Base-by-base conservation (phyloP, 768 basidiomycete genomes). In the Tephrocybe sp. region DNA sequence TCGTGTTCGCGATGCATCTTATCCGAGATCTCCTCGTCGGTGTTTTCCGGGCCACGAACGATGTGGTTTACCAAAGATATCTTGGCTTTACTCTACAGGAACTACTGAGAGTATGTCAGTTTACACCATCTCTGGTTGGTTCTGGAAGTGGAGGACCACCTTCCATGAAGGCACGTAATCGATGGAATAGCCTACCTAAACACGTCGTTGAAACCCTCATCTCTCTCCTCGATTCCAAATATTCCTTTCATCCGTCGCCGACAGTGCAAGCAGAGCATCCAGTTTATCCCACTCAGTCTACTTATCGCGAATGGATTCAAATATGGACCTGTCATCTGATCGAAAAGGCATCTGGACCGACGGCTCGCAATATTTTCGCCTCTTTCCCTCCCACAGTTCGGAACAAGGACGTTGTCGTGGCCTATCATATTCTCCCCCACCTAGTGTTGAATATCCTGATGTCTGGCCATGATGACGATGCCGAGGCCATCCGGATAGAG, bases 301-400 rank as follows among this genome's bases (percentile, higher is more conserved):
- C 92, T 0, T 99, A 98, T 67, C 84, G 95, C 34, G 95, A 98
- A 66, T 99, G 97, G 97, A 80, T 98, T 27, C 93, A 96, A 56
- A 64, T 80, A 0, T 98, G 95, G 93, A 85, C 92, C 1, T 74
- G 79, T 9, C 78, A 92, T 64, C 78, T 99, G 28, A 89, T 98
- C 47, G 74, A 79, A 9, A 78, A 73, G 48, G 83, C 79, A 6
- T 76, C 82, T 1, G 82, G 83, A 16, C 54, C 57, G 2, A 75
- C 71, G 43, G 89, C 92, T 12, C 73, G 75, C 54, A 68, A 62
- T 16, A 83, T 98, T 27, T 99, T 98, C 61, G 70, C 78, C 8
- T 83, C 86, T 7, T 91, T 97, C 61, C 79, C 83, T 19, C 80
- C 85, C 9, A 84, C 89, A 0, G 78, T 98, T 19, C 79, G 84